Evolutionary conservation across 345 rosid species (phyloP).

Genomic region (Zanthoxylum bungeanum): DNA sequence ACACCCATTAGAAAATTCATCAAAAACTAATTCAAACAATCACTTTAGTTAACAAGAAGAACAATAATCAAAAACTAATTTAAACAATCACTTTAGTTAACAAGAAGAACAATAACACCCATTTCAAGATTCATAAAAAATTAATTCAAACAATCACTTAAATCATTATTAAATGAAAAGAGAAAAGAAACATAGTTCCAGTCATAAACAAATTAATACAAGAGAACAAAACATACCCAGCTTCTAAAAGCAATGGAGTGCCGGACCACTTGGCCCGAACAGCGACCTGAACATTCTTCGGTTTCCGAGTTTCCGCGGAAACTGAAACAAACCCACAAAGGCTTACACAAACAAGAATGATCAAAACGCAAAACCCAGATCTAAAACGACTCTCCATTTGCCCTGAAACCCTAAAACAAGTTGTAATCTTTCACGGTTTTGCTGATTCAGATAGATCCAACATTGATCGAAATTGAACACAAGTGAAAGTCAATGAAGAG

Average conservation of each 20-base stretch:
- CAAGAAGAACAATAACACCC: constrained; percentile 1
- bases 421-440: not conserved
- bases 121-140: not conserved
- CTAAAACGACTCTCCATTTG: constrained; percentile 47
- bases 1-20: not conserved
- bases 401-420: not conserved
- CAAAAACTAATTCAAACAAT: not conserved
- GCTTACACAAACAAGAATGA: constrained; percentile 35
- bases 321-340: constrained; percentile 32
- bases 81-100: not conserved
- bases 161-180: not conserved
- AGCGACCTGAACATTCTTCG: constrained; percentile 88
- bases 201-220: not conserved
- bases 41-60: not conserved
- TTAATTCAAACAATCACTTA: not conserved
- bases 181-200: not conserved
- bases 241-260: constrained; percentile 92
- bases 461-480: constrained; percentile 11
- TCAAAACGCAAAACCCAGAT: constrained; percentile 44
- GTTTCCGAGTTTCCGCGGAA: constrained; percentile 56
- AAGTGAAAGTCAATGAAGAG: not conserved
- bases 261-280: constrained; percentile 92
- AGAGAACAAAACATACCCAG: constrained; percentile 52
- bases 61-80: not conserved
- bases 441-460: constrained; percentile 12